These are phyloP conservation scores for Zasmidium cellare DNA, from an alignment of 2,329 filamentous ascomycete species.

Conservation along the genomic window DNA sequence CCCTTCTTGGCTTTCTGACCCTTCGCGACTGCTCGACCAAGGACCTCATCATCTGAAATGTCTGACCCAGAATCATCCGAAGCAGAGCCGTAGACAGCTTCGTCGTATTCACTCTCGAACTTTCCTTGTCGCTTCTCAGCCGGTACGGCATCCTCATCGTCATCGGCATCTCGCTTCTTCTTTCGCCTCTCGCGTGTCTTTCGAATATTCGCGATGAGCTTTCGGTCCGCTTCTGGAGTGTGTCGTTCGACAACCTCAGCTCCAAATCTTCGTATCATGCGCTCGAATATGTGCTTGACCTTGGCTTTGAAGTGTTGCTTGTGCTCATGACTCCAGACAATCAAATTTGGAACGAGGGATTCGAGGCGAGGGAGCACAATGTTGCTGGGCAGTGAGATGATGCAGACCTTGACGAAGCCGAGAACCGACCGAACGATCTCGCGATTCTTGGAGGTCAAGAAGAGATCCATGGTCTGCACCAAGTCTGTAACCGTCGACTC, in stretches of 20 bases:
- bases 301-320: slow-evolving; percentile 96
- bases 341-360: slow-evolving; percentile 81
- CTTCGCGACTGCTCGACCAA: slow-evolving; percentile 48
- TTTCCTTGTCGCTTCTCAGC: slow-evolving; percentile 53
- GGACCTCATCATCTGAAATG: slow-evolving; percentile 62
- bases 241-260: slow-evolving; percentile 75
- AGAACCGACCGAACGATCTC: slow-evolving; percentile 94
- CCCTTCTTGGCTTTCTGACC: slow-evolving; percentile 57
- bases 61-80: slow-evolving; percentile 58
- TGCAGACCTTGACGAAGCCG: slow-evolving; percentile 94
- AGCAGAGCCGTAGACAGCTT: slow-evolving; percentile 78
- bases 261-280: slow-evolving; percentile 89
- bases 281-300: slow-evolving; percentile 96
- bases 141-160: slow-evolving; percentile 46
- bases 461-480: slow-evolving; percentile 92
- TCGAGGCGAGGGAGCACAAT: slow-evolving; percentile 76
- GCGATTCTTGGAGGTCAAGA: slow-evolving; percentile 92
- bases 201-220: slow-evolving; percentile 89
- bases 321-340: slow-evolving; percentile 97
- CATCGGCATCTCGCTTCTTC: slow-evolving; percentile 75
- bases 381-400: slow-evolving; percentile 78
- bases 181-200: slow-evolving; percentile 92
- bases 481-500: slow-evolving; percentile 74
- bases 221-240: slow-evolving; percentile 83
- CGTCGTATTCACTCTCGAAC: slow-evolving; percentile 92